A percentile compares a stretch with the other conserved stretches of the same genome.
phyloP scores from a whole-genome alignment of 1,284 basidiomycete species.

The Trametes versicolor region DNA sequence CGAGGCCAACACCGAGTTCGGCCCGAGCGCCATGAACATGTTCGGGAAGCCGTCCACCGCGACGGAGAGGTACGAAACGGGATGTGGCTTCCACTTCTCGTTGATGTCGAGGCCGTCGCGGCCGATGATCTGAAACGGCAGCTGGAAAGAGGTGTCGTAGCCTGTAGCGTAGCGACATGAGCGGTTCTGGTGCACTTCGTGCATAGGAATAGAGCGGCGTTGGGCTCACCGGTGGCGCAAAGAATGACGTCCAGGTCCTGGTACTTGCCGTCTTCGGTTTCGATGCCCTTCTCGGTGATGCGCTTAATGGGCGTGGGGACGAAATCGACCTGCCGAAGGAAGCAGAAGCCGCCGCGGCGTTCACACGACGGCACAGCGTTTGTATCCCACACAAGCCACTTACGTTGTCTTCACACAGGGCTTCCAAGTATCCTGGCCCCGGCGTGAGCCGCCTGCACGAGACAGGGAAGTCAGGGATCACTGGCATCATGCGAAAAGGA shows the following conservation, averaged over 20 bases:
- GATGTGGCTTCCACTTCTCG: conserved; percentile 61
- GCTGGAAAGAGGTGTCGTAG: conserved; percentile 62
- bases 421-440: conserved; percentile 72
- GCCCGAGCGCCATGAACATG: conserved; percentile 64
- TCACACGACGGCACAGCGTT: background rate
- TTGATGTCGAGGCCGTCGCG: conserved; percentile 57
- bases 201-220: background rate
- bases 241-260: conserved; percentile 65
- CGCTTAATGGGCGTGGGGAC: conserved; percentile 58
- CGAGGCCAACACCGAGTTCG: conserved; percentile 62
- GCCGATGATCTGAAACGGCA: conserved; percentile 63
- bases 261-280: conserved; percentile 60
- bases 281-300: conserved; percentile 63
- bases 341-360: too few relatives aligned
- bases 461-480: conserved; percentile 67
- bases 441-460: conserved; percentile 69
- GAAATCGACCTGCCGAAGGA: conserved; percentile 59
- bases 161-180: conserved; percentile 40
- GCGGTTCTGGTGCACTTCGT: too few relatives aligned
- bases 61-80: conserved; percentile 62
- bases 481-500: conserved; percentile 41
- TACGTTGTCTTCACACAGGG: conserved; percentile 68
- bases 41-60: conserved; percentile 71
- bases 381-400: conserved; percentile 21
- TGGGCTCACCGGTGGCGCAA: conserved; percentile 41